Conservation (phyloP, 768 basidiomycete species). For the Mycena crocata region DNA sequence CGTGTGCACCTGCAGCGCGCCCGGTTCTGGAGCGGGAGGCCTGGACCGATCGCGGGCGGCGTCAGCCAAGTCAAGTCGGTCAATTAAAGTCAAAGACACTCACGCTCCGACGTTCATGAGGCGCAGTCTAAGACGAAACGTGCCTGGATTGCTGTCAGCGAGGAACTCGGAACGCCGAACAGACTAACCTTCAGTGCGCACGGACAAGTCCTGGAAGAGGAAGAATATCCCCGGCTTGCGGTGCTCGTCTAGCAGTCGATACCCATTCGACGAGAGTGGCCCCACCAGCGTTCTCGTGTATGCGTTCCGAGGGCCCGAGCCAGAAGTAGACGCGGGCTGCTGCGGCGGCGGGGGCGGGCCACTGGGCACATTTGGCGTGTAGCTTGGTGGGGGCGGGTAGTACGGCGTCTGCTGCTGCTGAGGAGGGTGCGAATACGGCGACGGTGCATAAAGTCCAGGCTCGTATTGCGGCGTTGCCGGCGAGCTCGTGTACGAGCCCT, state of each 20-base stretch:
- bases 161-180: conserved; percentile 8
- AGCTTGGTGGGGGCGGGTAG: conserved; percentile 27
- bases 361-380: conserved; percentile 38
- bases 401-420: conserved; percentile 36
- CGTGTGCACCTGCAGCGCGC: conserved; percentile 73
- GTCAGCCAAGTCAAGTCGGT: conserved; percentile 15
- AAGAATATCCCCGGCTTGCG: conserved; percentile 92
- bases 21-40: conserved; percentile 78
- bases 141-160: conserved; percentile 59
- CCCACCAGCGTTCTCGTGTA: conserved; percentile 93
- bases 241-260: conserved; percentile 86
- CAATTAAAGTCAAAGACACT: too few species aligned
- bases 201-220: conserved; percentile 93
- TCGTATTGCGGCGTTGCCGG: conserved; percentile 28
- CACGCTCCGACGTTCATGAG: conserved; percentile 93
- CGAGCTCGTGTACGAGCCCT: conserved; percentile 7
- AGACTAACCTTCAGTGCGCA: conserved; percentile 85
- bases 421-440: conserved; percentile 14
- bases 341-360: conserved; percentile 46
- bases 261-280: conserved; percentile 87
- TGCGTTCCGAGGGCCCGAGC: conserved; percentile 50
- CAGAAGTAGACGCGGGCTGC: too few species aligned
- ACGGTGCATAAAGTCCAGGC: conserved; percentile 15
- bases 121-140: conserved; percentile 86
- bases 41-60: conserved; percentile 48